Percentiles rank a stretch among this genome's conserved stretches.
phyloP scores from a whole-genome alignment of 1,139 yeast genomes.

The Hyphopichia buzzinii region DNA sequence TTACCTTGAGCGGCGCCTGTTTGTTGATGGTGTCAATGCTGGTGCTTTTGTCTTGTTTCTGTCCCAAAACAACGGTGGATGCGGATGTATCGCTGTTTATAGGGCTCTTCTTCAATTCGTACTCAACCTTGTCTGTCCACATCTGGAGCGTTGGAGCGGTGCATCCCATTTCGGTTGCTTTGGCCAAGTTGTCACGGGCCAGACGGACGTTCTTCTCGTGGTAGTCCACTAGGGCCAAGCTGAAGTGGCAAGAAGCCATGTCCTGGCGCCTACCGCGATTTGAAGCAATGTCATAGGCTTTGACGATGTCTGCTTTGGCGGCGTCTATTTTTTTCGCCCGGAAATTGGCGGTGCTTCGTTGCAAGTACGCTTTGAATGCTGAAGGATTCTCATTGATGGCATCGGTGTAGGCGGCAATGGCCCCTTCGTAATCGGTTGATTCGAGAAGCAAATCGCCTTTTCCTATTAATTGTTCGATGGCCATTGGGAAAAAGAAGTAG shows the following conservation, averaged over 20 bases:
- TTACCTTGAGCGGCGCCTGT: slow-evolving; percentile 41
- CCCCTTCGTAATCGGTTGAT: slow-evolving; percentile 35
- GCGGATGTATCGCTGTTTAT: slow-evolving; percentile 13
- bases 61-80: slow-evolving; percentile 17
- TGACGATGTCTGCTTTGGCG: slow-evolving; percentile 52
- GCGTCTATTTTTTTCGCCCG: slow-evolving; percentile 48
- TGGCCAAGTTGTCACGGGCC: slow-evolving; percentile 49
- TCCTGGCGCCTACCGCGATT: slow-evolving; percentile 49
- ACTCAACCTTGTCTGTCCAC: slow-evolving; percentile 50
- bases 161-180: slow-evolving; percentile 48
- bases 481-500: slow-evolving; percentile 23
- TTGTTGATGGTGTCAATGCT: slow-evolving; percentile 33
- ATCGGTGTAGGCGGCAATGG: slow-evolving; percentile 27
- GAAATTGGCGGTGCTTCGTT: slow-evolving; percentile 56
- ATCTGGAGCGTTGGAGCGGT: slow-evolving; percentile 46
- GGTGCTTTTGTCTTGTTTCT: slow-evolving; percentile 13
- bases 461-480: slow-evolving; percentile 36
- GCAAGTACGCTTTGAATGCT: slow-evolving; percentile 53
- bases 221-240: slow-evolving; percentile 53
- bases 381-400: slow-evolving; percentile 40
- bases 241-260: slow-evolving; percentile 59
- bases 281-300: slow-evolving; percentile 56
- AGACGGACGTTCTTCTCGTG: slow-evolving; percentile 43
- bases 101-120: slow-evolving; percentile 28
- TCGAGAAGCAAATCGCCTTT: slow-evolving; percentile 33